Evolutionary conservation across 768 basidiomycete species (phyloP), one percentile per base, ranked within the genome.

Genomic region (Tylopilus intermedius): DNA sequence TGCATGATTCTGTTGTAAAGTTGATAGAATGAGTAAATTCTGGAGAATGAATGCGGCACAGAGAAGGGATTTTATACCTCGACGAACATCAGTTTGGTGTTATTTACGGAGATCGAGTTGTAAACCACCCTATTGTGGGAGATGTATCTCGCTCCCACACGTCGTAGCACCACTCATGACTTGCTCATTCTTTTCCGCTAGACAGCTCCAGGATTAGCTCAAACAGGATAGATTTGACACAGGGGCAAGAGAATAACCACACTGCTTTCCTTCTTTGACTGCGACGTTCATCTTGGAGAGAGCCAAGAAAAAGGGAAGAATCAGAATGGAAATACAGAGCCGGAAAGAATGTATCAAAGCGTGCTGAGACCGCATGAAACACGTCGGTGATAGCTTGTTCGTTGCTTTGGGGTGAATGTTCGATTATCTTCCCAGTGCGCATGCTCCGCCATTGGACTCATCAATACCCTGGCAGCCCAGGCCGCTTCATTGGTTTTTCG

Each of bases 1-100:
- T 62, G 62, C 62, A 62, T 63, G 44, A 10, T 57, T 48, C 1
- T 54, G 2, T 45, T 2, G 9, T 29, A 29, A 30, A 26, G 26
- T 9, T 55, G 40, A 37, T 37, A 37, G 15, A 37, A 37, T 6
- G 14, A 37, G 35, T 47, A 13, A 39, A 27, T 26, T 4, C 21
- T 49, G 29, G 47, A 37, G 35, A 5, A 50, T 15, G 15, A 14
- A 11, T 5, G 8, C 2, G 2, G 26, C 5, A 3, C 0, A 14
- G 14, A 5, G 21, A 2, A 5, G 24, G 37, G 15, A 2, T 29
- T 56, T 56, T 56, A 60, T 57, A 50, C 49, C 39, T 43, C 41
- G 27, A 14, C 32, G 5, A 46, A 27, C 40, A 7, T 46, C n/a
- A 11, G 37, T 58, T 58, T 51, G 46, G 45, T 14, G 35, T 37